Evolutionary conservation across 805 yeast genomes (phyloP).

Genomic region (Soucietia sequanensis): DNA sequence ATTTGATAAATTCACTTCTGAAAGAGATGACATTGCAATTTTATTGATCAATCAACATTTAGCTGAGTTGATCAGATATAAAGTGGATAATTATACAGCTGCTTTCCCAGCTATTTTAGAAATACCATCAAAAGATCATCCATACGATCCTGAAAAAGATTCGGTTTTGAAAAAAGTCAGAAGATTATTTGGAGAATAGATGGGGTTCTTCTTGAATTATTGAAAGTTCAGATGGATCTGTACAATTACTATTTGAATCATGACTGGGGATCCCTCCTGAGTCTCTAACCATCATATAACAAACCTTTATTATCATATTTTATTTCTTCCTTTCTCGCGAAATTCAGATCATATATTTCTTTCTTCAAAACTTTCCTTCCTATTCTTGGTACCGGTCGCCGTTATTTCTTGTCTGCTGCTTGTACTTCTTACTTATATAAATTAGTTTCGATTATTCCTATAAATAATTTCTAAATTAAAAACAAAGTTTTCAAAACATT

Average conservation of each 20-base stretch:
- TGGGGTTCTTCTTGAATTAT: neutral
- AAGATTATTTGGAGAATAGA: slow-evolving; percentile 87
- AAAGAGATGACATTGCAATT: slow-evolving; percentile 88
- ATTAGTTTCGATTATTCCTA: neutral
- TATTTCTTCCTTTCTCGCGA: too few species aligned
- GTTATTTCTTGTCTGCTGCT: slow-evolving; percentile 14
- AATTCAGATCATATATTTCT: too few species aligned
- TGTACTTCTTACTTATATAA: slow-evolving; percentile 15
- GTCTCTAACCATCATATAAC: too few species aligned
- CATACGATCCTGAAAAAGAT: slow-evolving; percentile 98
- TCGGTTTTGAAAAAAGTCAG: slow-evolving; percentile 91
- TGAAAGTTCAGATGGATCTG: too few species aligned
- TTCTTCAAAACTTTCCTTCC: too few species aligned
- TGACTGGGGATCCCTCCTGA: too few species aligned
- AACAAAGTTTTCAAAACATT: neutral
- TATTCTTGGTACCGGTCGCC: too few species aligned
- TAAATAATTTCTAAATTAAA: too few species aligned
- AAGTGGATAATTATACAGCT: slow-evolving; percentile 77
- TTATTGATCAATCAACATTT: slow-evolving; percentile 90
- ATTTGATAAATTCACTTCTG: slow-evolving; percentile 69
- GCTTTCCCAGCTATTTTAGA: slow-evolving; percentile 97
- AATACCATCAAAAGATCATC: slow-evolving; percentile 98
- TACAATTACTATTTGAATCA: neutral
- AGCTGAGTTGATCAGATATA: slow-evolving; percentile 83
- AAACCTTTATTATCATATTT: too few species aligned